phyloP scores from a whole-genome alignment of 805 yeast species.

The Saturnispora mendoncae region DNA sequence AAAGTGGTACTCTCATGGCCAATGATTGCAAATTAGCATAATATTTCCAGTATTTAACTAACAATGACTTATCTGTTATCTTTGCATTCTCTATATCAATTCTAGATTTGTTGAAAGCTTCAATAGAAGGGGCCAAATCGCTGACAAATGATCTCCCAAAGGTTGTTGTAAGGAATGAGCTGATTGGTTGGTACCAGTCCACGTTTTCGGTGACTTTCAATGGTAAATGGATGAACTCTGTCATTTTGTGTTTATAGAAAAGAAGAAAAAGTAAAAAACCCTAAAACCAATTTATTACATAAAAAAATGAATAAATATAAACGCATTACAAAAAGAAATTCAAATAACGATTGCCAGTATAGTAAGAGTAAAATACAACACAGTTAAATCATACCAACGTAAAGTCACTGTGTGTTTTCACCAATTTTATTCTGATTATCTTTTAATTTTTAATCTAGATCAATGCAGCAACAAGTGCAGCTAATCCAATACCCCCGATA shows the following conservation, averaged over 20 bases:
- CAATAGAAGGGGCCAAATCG: conserved; percentile 50
- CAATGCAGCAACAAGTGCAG: conserved; percentile 4
- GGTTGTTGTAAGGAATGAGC: conserved; percentile 44
- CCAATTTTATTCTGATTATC: too few relatives aligned
- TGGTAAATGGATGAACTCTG: conserved; percentile 25
- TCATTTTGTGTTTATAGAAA: conserved; percentile 3
- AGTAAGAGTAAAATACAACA: too few relatives aligned
- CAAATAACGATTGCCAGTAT: too few relatives aligned
- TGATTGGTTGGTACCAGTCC: conserved; percentile 60
- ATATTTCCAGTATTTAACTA: conserved; percentile 47
- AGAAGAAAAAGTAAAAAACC: neutral
- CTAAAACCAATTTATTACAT: too few relatives aligned
- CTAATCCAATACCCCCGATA: conserved; percentile 45
- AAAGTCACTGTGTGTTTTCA: too few relatives aligned
- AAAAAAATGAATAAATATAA: neutral
- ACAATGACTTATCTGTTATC: conserved; percentile 34
- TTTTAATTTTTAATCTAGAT: too few relatives aligned
- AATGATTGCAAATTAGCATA: conserved; percentile 76
- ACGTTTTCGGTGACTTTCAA: conserved; percentile 43
- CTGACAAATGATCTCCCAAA: conserved; percentile 47
- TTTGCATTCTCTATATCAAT: conserved; percentile 45
- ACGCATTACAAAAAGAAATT: neutral
- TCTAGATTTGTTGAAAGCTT: conserved; percentile 47
- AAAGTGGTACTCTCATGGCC: conserved; percentile 66
- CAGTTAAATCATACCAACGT: too few relatives aligned